These are phyloP conservation scores for Xylaria palmicola DNA, from an alignment of 495 filamentous ascomycete genomes.

Conservation along the genomic window DNA sequence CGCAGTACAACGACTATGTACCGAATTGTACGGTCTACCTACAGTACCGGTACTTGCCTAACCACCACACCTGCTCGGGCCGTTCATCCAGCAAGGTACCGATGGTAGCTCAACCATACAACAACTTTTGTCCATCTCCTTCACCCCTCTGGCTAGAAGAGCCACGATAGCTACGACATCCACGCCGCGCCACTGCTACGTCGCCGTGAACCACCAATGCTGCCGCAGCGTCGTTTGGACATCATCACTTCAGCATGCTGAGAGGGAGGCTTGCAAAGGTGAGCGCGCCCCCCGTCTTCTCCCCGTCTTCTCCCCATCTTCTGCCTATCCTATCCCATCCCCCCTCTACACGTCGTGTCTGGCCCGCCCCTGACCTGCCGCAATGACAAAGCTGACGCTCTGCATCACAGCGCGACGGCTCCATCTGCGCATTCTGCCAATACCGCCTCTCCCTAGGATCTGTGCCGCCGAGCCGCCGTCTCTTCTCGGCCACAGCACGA, in stretches of 20 bases:
- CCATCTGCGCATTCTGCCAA: slow-evolving; percentile 31
- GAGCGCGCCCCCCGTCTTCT: too few species aligned
- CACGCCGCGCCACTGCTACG: background rate
- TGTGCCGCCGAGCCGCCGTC: slow-evolving; percentile 9
- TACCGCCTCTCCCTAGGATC: slow-evolving; percentile 23
- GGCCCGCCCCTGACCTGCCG: too few species aligned
- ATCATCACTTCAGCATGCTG: slow-evolving; percentile 24
- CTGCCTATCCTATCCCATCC: too few species aligned
- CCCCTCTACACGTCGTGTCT: too few species aligned
- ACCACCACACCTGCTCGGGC: too few species aligned
- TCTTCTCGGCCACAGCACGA: slow-evolving; percentile 12
- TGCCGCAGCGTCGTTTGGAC: slow-evolving; percentile 18
- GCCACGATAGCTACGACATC: background rate
- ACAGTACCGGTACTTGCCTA: too few species aligned
- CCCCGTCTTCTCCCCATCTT: too few species aligned
- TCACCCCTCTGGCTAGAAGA: too few species aligned
- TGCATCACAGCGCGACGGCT: slow-evolving; percentile 21
- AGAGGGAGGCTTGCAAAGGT: slow-evolving; percentile 29
- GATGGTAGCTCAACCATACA: too few species aligned
- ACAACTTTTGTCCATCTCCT: too few species aligned
- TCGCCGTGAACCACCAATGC: slow-evolving; percentile 15
- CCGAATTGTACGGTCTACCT: background rate
- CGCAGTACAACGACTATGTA: background rate
- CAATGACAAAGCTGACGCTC: slow-evolving; percentile 22
- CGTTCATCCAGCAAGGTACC: too few species aligned